Evolutionary conservation across 2,329 filamentous ascomycete genomes (phyloP), one percentile per base, ranked within the genome.

Genomic region (Botrytis byssoidea): DNA sequence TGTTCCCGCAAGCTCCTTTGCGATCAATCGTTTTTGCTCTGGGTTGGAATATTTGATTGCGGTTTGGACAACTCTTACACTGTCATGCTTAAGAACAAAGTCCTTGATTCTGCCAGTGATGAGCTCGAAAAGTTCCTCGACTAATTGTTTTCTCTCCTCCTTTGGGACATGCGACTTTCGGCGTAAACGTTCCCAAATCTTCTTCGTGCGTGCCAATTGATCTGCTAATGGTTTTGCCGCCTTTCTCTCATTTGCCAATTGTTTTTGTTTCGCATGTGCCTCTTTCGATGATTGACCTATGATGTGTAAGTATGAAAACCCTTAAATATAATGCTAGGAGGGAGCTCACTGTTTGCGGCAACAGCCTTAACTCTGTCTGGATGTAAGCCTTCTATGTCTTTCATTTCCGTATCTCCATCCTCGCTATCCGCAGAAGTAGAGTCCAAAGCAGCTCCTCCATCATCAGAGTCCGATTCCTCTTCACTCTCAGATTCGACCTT

Each of bases 81-180:
- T 93, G 82, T 99, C 96, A 83, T 99, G 96, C 88, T 99, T 99
- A 85, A 99, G 93, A 32, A 98, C 95, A 78, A 98, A 97, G 76
- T 98, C 96, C 83, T 93, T 94, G 79, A 98, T 92, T 74, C 93
- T 90, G 71, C 95, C 95, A 37, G 93, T 96, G 79, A 98, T 93
- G 80, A 99, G 97, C 73, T 88, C 87, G 83, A 97, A 98, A 40
- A 99, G 88, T 85, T 99, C 95, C 74, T 91, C 89, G 66, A 98
- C 92, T 59, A 99, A 88, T 81, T 92, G 88, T 83, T 95, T 92
- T 76, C 96, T 89, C 85, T 99, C 95, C 57, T 97, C 93, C 79
- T 92, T 90, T 59, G 94, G 92, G 1, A 99, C 94, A 79, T 98
- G 94, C 4, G 95, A 97, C 85, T 98, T 98, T 79, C 93, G 88